Evolutionary conservation across 164 flowering plant species (phyloP), one percentile per base, ranked within the genome.

Genomic region (Echeveria elegans): DNA sequence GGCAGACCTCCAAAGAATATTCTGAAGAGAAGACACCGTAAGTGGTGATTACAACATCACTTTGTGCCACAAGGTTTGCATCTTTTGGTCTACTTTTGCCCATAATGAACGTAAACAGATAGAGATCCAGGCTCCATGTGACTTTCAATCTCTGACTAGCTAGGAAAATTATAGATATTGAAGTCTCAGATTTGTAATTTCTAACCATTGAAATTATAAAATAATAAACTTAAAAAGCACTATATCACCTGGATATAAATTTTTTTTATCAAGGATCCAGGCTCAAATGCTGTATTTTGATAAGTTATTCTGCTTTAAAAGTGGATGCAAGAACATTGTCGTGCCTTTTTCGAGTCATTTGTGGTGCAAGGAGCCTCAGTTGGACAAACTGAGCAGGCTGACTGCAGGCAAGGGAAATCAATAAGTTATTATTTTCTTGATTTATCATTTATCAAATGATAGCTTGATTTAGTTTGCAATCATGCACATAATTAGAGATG

Each of bases 21-120:
- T 94, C 99, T 58, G 97, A 94, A 38, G 92, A 77, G 66, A 94
- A 68, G 34, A 94, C 94, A 61, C 99, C 99, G 76, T 89, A 94
- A 9, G 99, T 91, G 37, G 99, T 91, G 18, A 94, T 81, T 38
- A 94, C 96, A 78, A 94, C 86, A 80, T 86, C 87, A 74, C 69
- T 72, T 66, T 89, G 96, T 47, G 90, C 83, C 26, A 94, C 75
- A 73, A 75, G 26, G 50, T 80, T 83, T 68, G 89, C 88, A 83
- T 91, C 96, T 73, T 86, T 94, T 36, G 85, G 77, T 67, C 99
- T 83, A 73, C 82, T 78, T n/a, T 77, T 87, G 95, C 50, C 99
- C 99, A 86, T 91, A 94, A 79, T 94, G 94, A 77, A 87, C 82
- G 83, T 85, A 83, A 29, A 88, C 19, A 73, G 99, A 91, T 64